Conservation (phyloP, 1,139 yeast genomes). For the Candida buenavistaensis region DNA sequence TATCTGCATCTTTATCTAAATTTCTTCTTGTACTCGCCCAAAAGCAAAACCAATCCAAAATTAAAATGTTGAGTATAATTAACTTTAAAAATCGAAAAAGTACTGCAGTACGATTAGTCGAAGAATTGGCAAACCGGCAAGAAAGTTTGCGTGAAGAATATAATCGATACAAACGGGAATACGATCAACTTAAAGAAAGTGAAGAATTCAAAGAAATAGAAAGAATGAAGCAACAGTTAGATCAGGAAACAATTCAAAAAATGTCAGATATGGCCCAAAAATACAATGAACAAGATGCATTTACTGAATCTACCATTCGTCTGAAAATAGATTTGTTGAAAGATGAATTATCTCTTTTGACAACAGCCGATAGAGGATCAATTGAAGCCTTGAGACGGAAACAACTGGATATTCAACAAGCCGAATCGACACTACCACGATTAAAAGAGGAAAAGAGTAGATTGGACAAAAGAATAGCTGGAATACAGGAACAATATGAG, state of each 20-base stretch:
- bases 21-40: slow-evolving; percentile 19
- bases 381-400: slow-evolving; percentile 33
- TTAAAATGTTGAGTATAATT: slow-evolving; percentile 22
- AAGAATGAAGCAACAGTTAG: slow-evolving; percentile 37
- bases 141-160: slow-evolving; percentile 31
- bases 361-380: slow-evolving; percentile 41
- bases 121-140: slow-evolving; percentile 34
- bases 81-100: slow-evolving; percentile 36
- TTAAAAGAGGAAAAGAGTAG: slow-evolving; percentile 24
- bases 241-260: too few species aligned
- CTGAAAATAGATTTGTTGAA: slow-evolving; percentile 34
- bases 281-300: slow-evolving; percentile 41
- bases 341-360: slow-evolving; percentile 39
- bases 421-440: slow-evolving; percentile 36
- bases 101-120: slow-evolving; percentile 30
- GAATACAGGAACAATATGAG: slow-evolving; percentile 53
- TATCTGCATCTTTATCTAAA: slow-evolving; percentile 16
- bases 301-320: slow-evolving; percentile 38
- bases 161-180: slow-evolving; percentile 39
- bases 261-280: slow-evolving; percentile 44
- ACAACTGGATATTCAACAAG: slow-evolving; percentile 28
- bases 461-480: slow-evolving; percentile 35
- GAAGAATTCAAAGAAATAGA: slow-evolving; percentile 45
- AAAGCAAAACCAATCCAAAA: slow-evolving; percentile 21
- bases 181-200: slow-evolving; percentile 44